Base-by-base conservation (phyloP, 331 rosid genomes). In the Pyrus hybrid region DNA sequence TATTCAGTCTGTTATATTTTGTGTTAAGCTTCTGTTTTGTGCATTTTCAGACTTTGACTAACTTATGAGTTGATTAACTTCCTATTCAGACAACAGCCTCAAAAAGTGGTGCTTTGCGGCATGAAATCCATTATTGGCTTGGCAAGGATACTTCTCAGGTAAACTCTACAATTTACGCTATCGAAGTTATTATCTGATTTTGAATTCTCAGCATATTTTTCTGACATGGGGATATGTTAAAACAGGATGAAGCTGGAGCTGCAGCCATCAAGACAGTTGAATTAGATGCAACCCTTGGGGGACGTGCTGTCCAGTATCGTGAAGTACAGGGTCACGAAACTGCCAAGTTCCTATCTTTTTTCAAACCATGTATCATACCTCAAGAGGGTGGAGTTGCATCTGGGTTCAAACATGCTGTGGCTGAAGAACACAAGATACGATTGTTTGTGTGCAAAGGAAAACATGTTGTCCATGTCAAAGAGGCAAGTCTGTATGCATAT, bases 301-400 rank as follows among this genome's bases (percentile, higher is more conserved):
- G 97, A 47, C 96, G 97, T 63, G 99, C 99, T 61, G 97, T 95
- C 79, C 99, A 95, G 83, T 90, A 92, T 69, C 97, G 99, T 22
- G 99, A 95, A 85, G 91, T 90, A 63, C 97, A 95, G 76, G 99
- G 99, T 86, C 91, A 91, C 37, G 99, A 95, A 85, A 95, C 97
- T 4, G 97, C 90, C 56, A 95, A 91, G 69, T 92, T 95, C 82
- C 84, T 92, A 32, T 95, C 99, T 28, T 89, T 88, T 85, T 95
- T 95, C 75, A 95, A 91, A 84, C 99, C 99, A 43, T 95, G 99
- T 75, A 95, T 95, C 77, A 92, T 95, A 88, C 99, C 97, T 72
- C 93, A 84, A 86, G 90, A 95, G 81, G 99, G 99, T 80, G 99
- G 99, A 76, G 79, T 84, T 75, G 89, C 93, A 80, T 92, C 99